A percentile compares a stretch with the other conserved stretches of the same genome.
Evolutionary conservation across 306 rosid genomes (phyloP).

Genomic region (Pterocarpus macrocarpus): DNA sequence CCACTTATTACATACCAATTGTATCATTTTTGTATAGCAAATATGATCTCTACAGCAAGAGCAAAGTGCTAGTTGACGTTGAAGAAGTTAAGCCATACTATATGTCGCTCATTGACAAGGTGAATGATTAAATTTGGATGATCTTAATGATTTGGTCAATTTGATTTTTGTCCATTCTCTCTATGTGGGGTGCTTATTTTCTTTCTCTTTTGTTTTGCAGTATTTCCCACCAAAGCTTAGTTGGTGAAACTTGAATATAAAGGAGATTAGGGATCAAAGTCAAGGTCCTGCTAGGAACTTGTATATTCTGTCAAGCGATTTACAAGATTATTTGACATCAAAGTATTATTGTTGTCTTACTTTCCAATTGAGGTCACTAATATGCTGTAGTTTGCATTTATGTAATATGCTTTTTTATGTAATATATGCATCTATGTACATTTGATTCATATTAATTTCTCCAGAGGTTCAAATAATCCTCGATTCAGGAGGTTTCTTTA

Average conservation of each 20-base stretch:
- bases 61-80: slow-evolving; percentile 61
- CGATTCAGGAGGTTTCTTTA: too few species aligned
- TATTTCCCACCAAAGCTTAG: slow-evolving; percentile 65
- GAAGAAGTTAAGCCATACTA: slow-evolving; percentile 76
- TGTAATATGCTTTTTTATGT: too few species aligned
- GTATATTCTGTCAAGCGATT: not conserved
- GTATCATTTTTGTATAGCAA: slow-evolving; percentile 53
- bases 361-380: too few species aligned
- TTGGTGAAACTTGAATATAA: slow-evolving; percentile 46
- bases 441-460: too few species aligned
- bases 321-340: not conserved
- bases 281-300: not conserved
- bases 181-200: not conserved
- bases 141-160: not conserved
- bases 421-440: too few species aligned
- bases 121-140: slow-evolving; percentile 8
- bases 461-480: too few species aligned
- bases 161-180: not conserved
- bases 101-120: slow-evolving; percentile 70
- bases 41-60: slow-evolving; percentile 78
- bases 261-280: not conserved
- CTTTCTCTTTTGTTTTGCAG: slow-evolving; percentile 33
- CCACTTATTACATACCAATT: not conserved
- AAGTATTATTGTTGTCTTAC: not conserved
- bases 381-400: too few species aligned